Conservation (phyloP, 2,329 filamentous ascomycete species). For the Pseudopithomyces chartarum region DNA sequence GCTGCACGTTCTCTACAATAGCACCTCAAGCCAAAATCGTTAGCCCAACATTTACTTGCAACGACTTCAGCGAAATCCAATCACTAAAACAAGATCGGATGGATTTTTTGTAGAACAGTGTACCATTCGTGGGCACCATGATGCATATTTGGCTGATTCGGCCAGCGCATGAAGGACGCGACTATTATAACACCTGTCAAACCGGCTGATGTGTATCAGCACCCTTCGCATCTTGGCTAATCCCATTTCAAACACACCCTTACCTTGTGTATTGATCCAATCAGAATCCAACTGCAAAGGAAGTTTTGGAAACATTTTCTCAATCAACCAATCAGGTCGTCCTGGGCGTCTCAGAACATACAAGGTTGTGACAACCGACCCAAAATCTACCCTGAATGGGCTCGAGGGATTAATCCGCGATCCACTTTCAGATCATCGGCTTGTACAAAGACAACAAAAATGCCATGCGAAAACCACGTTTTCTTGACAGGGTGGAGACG, state of each 20-base stretch:
- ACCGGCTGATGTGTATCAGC: slow-evolving; percentile 7
- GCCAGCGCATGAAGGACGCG: not conserved
- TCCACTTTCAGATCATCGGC: not conserved
- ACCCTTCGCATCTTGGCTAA: slow-evolving; percentile 13
- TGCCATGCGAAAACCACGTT: not conserved
- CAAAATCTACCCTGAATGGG: not conserved
- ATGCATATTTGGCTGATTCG: too few species aligned
- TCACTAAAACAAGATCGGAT: too few species aligned
- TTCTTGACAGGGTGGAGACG: not conserved
- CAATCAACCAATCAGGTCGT: not conserved
- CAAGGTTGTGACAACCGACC: not conserved
- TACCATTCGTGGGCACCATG: too few species aligned
- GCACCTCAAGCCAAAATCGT: too few species aligned
- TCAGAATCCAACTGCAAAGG: not conserved
- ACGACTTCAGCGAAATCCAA: too few species aligned
- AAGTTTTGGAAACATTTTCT: not conserved
- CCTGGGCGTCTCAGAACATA: not conserved
- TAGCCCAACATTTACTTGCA: too few species aligned
- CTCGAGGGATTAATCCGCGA: not conserved
- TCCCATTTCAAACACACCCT: not conserved
- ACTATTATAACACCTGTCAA: slow-evolving; percentile 3
- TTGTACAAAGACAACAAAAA: not conserved
- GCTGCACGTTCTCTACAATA: too few species aligned
- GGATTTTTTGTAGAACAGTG: too few species aligned
- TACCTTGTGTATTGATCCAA: not conserved